A percentile compares a stretch with the other conserved stretches of the same genome.
Conservation (phyloP, 2,329 filamentous ascomycete genomes). For the Stachybotrys echinatus region DNA sequence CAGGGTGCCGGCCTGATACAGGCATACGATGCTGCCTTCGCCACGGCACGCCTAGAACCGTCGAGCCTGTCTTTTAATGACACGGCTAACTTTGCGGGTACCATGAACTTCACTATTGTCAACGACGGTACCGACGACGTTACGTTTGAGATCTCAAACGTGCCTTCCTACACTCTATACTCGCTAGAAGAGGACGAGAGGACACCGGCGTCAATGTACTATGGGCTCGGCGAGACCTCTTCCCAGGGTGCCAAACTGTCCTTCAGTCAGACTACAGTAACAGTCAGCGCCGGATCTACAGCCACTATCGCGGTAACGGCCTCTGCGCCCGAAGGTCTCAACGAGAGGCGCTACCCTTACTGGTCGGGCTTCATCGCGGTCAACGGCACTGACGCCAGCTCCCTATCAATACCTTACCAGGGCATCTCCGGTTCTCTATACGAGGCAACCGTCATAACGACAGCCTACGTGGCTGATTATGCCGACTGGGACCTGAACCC, state of each 20-base stretch:
- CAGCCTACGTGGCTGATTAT: background rate
- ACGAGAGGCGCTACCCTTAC: conserved; percentile 25
- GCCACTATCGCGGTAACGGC: conserved; percentile 23
- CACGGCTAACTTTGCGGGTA: conserved; percentile 41
- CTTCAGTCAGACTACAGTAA: conserved; percentile 30
- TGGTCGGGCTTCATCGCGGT: conserved; percentile 36
- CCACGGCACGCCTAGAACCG: conserved; percentile 41
- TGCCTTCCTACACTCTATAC: conserved; percentile 42
- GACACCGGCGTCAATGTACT: no score
- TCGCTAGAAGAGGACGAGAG: conserved; percentile 21
- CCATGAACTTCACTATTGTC: conserved; percentile 41
- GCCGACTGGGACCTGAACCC: background rate
- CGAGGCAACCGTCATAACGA: background rate
- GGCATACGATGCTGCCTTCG: conserved; percentile 40
- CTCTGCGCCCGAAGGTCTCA: conserved; percentile 19
- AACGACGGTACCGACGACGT: conserved; percentile 40
- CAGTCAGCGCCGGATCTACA: conserved; percentile 17
- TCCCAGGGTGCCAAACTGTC: conserved; percentile 16
- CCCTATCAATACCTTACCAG: conserved; percentile 30
- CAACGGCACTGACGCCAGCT: conserved; percentile 24
- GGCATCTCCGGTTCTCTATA: conserved; percentile 21
- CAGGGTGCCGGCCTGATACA: conserved; percentile 39
- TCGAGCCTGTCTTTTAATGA: conserved; percentile 54
- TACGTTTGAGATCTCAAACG: conserved; percentile 41
- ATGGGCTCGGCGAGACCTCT: background rate